Evolutionary conservation across 1,284 basidiomycete genomes (phyloP), one percentile per base, ranked within the genome.

Genomic region (Rhodotorula sp.): DNA sequence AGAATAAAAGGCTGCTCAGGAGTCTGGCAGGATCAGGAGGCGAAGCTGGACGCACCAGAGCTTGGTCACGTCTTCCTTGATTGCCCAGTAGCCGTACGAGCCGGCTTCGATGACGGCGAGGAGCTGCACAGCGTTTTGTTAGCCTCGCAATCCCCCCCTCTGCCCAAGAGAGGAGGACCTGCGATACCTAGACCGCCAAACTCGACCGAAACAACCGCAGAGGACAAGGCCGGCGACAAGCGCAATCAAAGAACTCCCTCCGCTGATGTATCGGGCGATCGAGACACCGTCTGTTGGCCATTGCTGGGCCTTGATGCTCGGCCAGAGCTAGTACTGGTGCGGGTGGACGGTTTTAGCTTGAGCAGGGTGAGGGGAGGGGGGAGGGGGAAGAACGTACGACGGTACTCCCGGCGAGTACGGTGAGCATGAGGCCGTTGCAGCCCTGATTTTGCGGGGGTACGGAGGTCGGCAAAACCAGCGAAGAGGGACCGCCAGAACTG

Each of bases 41-140:
- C 31, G 34, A 44, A 26, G 18, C 46, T 16, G 37, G 15, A 46
- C 57, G 30, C 31, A 60, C 66, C 66, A 68, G 40, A 68, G 26
- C 18, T 46, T 57, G 6, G 48, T 54, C 4, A 9, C 13, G 16
- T 24, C 61, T 0, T 59, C 62, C 22, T 68, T 60, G 22, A 22
- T 26, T 1, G 28, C 10, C 62, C 57, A 64, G 20, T 55, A 26
- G 4, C 15, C 20, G 53, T 68, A 68, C 18, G 47, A 50, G 13
- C 47, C 24, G 15, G 28, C 50, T n/a, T 68, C 53, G 20, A 64
- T 18, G 47, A 68, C 20, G 8, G 48, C 37, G 20, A 52, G 20
- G n/a, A 64, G 28, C 62, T 64, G 46, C 18, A 24, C 30, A 26
- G 31, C 31, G n/a, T 8, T 6, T n/a, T 15, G 22, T 18, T 13